Conservation (phyloP, 2,329 filamentous ascomycete genomes). For the Neonectria hederae region DNA sequence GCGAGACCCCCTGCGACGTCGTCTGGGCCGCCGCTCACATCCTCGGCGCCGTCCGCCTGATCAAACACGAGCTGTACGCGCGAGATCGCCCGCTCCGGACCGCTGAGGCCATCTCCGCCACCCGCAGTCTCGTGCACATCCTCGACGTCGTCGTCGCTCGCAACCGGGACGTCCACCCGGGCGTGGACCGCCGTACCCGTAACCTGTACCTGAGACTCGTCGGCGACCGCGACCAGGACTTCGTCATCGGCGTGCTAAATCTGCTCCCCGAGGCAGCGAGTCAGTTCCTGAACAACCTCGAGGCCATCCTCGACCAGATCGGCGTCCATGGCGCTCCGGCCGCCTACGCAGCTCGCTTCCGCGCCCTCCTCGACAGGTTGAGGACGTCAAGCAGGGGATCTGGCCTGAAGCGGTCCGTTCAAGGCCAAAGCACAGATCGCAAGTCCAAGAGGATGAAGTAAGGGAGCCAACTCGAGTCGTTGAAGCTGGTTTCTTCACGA, state of each 20-base stretch:
- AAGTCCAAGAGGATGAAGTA: constrained; percentile 49
- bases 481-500: not conserved
- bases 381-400: constrained; percentile 40
- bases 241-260: constrained; percentile 56
- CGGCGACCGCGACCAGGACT: constrained; percentile 54
- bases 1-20: constrained; percentile 51
- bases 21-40: constrained; percentile 62
- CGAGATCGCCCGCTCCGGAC: constrained; percentile 49
- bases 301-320: constrained; percentile 46
- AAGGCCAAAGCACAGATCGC: constrained; percentile 38
- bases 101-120: constrained; percentile 56
- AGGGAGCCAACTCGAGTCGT: constrained; percentile 2
- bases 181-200: constrained; percentile 44
- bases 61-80: constrained; percentile 53
- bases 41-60: constrained; percentile 52
- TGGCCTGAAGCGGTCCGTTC: constrained; percentile 46
- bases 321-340: constrained; percentile 47
- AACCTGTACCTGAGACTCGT: constrained; percentile 61
- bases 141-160: constrained; percentile 55
- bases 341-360: constrained; percentile 50
- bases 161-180: constrained; percentile 49
- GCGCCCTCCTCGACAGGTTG: constrained; percentile 45
- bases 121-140: constrained; percentile 58
- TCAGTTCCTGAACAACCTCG: constrained; percentile 53
- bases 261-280: constrained; percentile 56